Base-by-base conservation (phyloP, 352 stramenopile genomes). In the Globisporangium okanoganense region DNA sequence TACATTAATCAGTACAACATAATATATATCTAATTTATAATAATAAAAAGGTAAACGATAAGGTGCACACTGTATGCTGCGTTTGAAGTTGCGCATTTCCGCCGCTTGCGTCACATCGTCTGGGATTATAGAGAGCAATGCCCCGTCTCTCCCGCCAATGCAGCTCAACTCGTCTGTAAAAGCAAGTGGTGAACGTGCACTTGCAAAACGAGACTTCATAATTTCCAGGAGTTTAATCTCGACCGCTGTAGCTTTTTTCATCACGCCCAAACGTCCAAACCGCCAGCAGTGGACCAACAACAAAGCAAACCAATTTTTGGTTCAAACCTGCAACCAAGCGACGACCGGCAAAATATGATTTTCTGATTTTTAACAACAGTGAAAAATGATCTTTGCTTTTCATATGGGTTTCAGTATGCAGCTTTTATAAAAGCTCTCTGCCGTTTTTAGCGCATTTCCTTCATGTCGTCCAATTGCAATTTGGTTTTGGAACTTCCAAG, bases 61-160 rank as follows among this genome's bases (percentile, higher is more conserved):
- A n/a, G n/a, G n/a, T n/a, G n/a, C n/a, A n/a, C 20, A 49, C 2
- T 7, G 3, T 18, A 16, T 49, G n/a, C n/a, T 29, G n/a, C 5
- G 44, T 51, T 51, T 52, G 45, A 52, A 52, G 45, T 52, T 52
- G 45, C 45, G 8, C 13, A 22, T 52, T 52, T 52, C 36, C 24
- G 45, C 20, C 18, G 45, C 24, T 52, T 22, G 24, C 45, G 45
- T 52, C 36, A 41, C 36, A 12, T 41, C 12, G 36, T 13, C n/a
- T 22, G 45, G 18, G 24, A 14, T 29, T n/a, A 52, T 52, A 25
- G 45, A 52, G 45, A 13, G 24, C 14, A 29, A 33, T 33, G 45
- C 22, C 45, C 45, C 45, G 45, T 51, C 45, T 51, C 45, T 51
- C 22, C 13, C 45, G 45, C 24, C 14, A 2, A 18, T 6, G 22